Evolutionary conservation across 2,329 filamentous ascomycete species (phyloP), one percentile per base, ranked within the genome.

Genomic region (Monilinia aucupariae): DNA sequence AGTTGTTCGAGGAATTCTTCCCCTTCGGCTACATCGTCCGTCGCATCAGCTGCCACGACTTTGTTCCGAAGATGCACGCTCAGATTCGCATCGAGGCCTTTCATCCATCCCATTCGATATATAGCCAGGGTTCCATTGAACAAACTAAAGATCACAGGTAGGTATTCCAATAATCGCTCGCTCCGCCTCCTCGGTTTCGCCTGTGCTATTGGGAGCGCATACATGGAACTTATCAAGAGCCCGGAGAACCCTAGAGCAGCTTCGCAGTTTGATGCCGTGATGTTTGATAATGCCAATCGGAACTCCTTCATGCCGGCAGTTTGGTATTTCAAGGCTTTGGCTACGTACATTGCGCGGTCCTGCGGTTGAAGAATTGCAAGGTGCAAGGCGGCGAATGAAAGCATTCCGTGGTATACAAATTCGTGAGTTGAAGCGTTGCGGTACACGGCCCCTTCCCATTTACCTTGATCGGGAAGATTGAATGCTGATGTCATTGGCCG

Each of bases 381-480:
- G 27, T 62, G 59, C 13, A 62, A 41, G 13, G 59, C 22, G 4
- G 59, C 50, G 15, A 62, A 62, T 7, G 50, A 62, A 17, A 62
- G 51, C 30, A 62, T 62, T 15, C 59, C 59, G 15, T 56, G 48
- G 59, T 62, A 62, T 10, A 62, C 51, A 22, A 48, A 62, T n/a
- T 48, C 30, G n/a, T 56, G 51, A 9, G 32, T 49, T 37, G 50
- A 48, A 45, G 51, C 50, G 30, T 39, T 62, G 2, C 53, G 32
- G 27, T 48, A 27, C 27, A 62, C 41, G 8, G 51, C 51, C 32
- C n/a, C 43, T 47, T 48, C 30, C 59, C 59, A 62, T 27, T 62
- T 48, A 15, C 6, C 48, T 4, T 56, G 50, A 45, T 61, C 51
- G 8, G 34, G 51, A 41, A 50, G 32, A 20, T 55, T 61, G 50